phyloP scores from a whole-genome alignment of 1,139 yeast species.

The Yamadazyma membranifaciens region DNA sequence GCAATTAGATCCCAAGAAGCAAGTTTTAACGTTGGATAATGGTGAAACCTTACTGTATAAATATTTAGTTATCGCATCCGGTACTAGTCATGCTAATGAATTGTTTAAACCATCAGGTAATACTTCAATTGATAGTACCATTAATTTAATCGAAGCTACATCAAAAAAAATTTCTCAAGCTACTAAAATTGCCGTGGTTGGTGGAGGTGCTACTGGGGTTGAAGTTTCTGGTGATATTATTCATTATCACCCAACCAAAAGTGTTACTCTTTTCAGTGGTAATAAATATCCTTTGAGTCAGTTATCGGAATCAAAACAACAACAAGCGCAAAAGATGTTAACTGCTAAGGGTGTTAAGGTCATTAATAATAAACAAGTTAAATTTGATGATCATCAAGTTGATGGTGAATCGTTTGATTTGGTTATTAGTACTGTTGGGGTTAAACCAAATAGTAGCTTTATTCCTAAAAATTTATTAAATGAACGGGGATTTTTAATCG shows the following conservation, averaged over 20 bases:
- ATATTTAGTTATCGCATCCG: conserved; percentile 27
- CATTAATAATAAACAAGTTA: conserved; percentile 17
- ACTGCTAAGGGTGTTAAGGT: conserved; percentile 20
- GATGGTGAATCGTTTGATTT: conserved; percentile 18
- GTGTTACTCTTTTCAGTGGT: conserved; percentile 24
- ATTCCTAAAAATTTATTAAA: conserved; percentile 15
- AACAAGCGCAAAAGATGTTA: conserved; percentile 19
- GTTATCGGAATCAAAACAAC: conserved; percentile 11
- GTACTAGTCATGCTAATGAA: conserved; percentile 18
- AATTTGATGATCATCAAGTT: neutral
- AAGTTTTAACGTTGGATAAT: conserved; percentile 7
- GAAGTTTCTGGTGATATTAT: conserved; percentile 30
- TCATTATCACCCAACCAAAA: conserved; percentile 14
- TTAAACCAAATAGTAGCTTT: conserved; percentile 23
- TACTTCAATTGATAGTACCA: conserved; percentile 12
- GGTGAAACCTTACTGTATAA: conserved; percentile 19
- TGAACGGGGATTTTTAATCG: conserved; percentile 18
- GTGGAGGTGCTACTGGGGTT: conserved; percentile 34
- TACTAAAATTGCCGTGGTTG: conserved; percentile 25
- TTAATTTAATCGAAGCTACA: conserved; percentile 10
- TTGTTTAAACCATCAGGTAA: conserved; percentile 23
- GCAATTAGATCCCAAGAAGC: conserved; percentile 18
- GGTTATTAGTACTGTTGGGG: conserved; percentile 19
- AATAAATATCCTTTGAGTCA: conserved; percentile 18
- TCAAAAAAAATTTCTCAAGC: conserved; percentile 16